Conservation (phyloP, 2,329 filamentous ascomycete genomes). For the Alternaria metachromatica region DNA sequence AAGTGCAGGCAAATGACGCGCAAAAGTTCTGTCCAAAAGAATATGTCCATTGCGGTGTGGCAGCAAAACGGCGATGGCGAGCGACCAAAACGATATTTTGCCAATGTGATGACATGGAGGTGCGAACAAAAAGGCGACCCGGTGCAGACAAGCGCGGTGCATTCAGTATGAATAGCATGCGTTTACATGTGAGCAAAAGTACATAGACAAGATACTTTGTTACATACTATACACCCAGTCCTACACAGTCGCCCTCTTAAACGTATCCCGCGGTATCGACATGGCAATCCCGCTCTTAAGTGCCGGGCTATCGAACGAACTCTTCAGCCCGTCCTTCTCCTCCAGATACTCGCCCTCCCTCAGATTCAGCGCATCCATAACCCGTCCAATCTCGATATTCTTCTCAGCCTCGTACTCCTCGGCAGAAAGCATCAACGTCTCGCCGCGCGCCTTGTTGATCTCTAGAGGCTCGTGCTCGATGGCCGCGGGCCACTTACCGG, state of each 20-base stretch:
- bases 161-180: no score
- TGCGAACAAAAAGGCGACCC: no score
- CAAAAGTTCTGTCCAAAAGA: no score
- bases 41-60: no score
- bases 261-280: neutral
- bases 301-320: neutral
- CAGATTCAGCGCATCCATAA: conserved; percentile 18
- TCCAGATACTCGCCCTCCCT: neutral
- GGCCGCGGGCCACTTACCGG: conserved; percentile 25
- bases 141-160: neutral
- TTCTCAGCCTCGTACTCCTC: conserved; percentile 31
- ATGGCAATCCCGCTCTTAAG: neutral
- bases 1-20: no score
- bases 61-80: no score
- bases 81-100: no score
- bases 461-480: conserved; percentile 32
- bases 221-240: neutral
- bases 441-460: conserved; percentile 17
- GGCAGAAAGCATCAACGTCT: conserved; percentile 20
- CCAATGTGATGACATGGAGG: no score
- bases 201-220: neutral
- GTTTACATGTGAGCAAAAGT: neutral
- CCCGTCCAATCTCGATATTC: conserved; percentile 19
- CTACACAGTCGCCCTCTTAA: neutral
- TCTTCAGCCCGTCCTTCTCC: neutral